Percentiles rank a stretch among this genome's conserved stretches.
Evolutionary conservation across 768 basidiomycete genomes (phyloP).

Genomic region (Amanita subjunquillea): DNA sequence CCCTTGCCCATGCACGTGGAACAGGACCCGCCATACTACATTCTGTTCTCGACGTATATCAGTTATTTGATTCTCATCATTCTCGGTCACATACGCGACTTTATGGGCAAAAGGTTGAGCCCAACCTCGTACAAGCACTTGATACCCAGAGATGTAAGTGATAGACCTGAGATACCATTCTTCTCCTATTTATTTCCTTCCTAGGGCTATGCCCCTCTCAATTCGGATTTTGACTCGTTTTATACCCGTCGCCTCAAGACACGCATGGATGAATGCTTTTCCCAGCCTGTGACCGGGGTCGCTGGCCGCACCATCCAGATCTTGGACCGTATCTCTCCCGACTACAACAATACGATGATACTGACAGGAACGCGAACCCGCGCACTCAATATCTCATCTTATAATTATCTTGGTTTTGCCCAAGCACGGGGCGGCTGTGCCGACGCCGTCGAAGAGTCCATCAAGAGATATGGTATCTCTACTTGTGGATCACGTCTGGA

Average conservation of each 20-base stretch:
- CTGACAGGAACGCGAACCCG: constrained; percentile 76
- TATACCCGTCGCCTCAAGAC: constrained; percentile 93
- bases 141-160: constrained; percentile 71
- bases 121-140: constrained; percentile 69
- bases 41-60: constrained; percentile 85
- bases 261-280: constrained; percentile 94
- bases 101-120: constrained; percentile 78
- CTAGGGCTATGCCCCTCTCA: constrained; percentile 93
- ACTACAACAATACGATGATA: constrained; percentile 71
- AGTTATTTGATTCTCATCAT: constrained; percentile 89
- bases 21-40: constrained; percentile 87
- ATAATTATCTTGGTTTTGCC: constrained; percentile 99
- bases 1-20: constrained; percentile 47
- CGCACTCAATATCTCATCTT: constrained; percentile 93
- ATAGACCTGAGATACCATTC: background rate
- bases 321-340: constrained; percentile 73
- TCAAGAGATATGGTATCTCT: constrained; percentile 75
- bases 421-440: constrained; percentile 89
- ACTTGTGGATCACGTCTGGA: constrained; percentile 72
- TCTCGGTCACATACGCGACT: constrained; percentile 91
- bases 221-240: constrained; percentile 98
- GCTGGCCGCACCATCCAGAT: constrained; percentile 87
- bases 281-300: constrained; percentile 86
- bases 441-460: constrained; percentile 81
- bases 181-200: constrained; percentile 3